These are phyloP conservation scores for Alnus glutinosa DNA, from an alignment of 306 rosid species.

Conservation along the genomic window DNA sequence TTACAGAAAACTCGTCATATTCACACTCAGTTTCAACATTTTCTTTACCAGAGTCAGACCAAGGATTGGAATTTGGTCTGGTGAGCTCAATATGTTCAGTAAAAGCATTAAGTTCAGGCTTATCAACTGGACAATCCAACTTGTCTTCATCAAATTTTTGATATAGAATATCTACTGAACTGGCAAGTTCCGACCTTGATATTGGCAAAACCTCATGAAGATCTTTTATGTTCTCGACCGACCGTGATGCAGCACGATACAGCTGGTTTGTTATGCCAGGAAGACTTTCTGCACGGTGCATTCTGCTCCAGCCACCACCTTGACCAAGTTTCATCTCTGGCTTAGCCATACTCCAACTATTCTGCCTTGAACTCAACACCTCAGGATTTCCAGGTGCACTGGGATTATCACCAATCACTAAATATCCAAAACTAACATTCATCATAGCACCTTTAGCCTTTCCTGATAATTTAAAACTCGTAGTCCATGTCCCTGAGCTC, in stretches of 20 bases:
- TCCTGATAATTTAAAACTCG: slow-evolving; percentile 76
- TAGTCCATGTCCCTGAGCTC: slow-evolving; percentile 78
- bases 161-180: slow-evolving; percentile 49
- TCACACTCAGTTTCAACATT: slow-evolving; percentile 37
- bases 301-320: slow-evolving; percentile 48
- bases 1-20: slow-evolving; percentile 46
- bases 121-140: slow-evolving; percentile 29
- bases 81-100: slow-evolving; percentile 42
- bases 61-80: slow-evolving; percentile 30
- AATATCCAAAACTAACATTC: slow-evolving; percentile 89
- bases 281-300: slow-evolving; percentile 45
- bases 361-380: slow-evolving; percentile 40
- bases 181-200: slow-evolving; percentile 47
- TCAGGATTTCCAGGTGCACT: slow-evolving; percentile 37
- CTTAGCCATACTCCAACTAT: slow-evolving; percentile 28
- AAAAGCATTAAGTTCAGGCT: slow-evolving; percentile 37
- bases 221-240: slow-evolving; percentile 60
- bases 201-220: slow-evolving; percentile 68
- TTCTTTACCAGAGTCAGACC: slow-evolving; percentile 34
- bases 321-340: slow-evolving; percentile 35
- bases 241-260: slow-evolving; percentile 29
- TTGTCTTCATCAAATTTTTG: slow-evolving; percentile 53
- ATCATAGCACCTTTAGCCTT: slow-evolving; percentile 69
- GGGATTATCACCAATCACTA: slow-evolving; percentile 51
- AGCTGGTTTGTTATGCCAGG: slow-evolving; percentile 27